Base-by-base conservation (phyloP, 495 filamentous ascomycete genomes). In the Penicillium bovifimosum region DNA sequence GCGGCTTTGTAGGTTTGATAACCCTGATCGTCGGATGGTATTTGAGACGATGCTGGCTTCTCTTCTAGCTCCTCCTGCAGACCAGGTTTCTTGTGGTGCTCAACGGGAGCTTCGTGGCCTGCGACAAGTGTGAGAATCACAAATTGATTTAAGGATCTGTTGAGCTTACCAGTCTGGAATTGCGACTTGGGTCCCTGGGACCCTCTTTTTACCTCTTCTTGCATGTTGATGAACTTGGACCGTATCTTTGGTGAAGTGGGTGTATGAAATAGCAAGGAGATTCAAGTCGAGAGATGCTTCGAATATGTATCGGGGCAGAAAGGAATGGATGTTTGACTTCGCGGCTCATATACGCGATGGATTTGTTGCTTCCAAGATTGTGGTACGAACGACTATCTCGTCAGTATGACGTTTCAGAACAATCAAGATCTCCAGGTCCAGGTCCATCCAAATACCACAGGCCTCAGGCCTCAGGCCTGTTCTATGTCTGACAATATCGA, bases 1-100 rank as follows among this genome's bases (percentile, higher is more conserved):
- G 90, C 86, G 10, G 88, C 80, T 67, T 83, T 84, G 72, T 93
- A 93, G 46, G 77, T 80, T 58, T 87, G 81, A 67, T 83, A 87
- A 11, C 84, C 84, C 45, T 82, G 81, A 32, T 85, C 79, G 35
- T 83, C 78, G 6, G 84, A 83, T 2, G 90, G 88, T 11, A 93
- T 59, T n/a, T 86, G 71, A 34, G 82, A 82, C 26, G 77, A 82
- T 26, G 76, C 69, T 1, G 90, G 85, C 44, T 80, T 72, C 8
- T 79, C 59, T 24, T 80, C 74, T 72, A 93, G 76, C 40, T 87
- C 74, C 33, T 67, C 60, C 61, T 95, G 85, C 36, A 81, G 69
- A 4, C 90, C 86, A 1, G 90, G 90, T 47, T 80, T 78, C 2
- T 74, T 63, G 56, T 88, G 84, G 53, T 85, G 75, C 41, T 86